Conservation (phyloP, 2,329 filamentous ascomycete genomes). For the Microcyclosporella mali region DNA sequence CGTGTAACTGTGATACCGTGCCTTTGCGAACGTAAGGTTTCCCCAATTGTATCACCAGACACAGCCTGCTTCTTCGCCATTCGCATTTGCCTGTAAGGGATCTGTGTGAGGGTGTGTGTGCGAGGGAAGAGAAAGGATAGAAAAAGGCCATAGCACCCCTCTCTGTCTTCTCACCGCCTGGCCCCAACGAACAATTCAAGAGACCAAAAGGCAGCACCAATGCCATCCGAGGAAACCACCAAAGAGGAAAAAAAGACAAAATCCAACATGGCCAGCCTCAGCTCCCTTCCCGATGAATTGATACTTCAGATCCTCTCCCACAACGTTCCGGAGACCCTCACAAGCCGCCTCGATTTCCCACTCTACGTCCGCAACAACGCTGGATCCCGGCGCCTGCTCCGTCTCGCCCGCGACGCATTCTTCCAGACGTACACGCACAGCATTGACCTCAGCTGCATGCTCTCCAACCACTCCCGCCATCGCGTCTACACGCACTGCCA, state of each 20-base stretch:
- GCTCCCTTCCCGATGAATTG: conserved; percentile 7
- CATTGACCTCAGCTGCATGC: background rate
- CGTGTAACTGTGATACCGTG: background rate
- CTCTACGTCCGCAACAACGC: conserved; percentile 3
- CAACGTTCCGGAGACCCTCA: conserved; percentile 1
- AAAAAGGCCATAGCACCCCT: too few species aligned
- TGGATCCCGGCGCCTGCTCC: conserved; percentile 2
- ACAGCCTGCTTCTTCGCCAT: too few species aligned
- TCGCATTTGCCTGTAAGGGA: too few species aligned
- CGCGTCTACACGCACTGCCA: background rate
- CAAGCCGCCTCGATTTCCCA: conserved; percentile 3
- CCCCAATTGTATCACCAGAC: too few species aligned
- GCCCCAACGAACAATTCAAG: too few species aligned
- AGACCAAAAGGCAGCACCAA: background rate
- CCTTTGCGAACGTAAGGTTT: too few species aligned
- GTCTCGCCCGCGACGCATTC: conserved; percentile 4
- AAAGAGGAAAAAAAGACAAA: background rate
- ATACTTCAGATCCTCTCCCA: conserved; percentile 7
- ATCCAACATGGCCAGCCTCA: conserved; percentile 4
- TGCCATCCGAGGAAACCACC: background rate
- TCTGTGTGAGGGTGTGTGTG: too few species aligned
- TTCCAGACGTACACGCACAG: background rate
- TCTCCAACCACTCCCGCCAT: background rate
- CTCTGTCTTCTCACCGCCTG: too few species aligned
- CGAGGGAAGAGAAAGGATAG: too few species aligned